Percentiles rank a stretch among this genome's conserved stretches.
Evolutionary conservation across 306 rosid genomes (phyloP).

Genomic region (Leucaena leucocephala): DNA sequence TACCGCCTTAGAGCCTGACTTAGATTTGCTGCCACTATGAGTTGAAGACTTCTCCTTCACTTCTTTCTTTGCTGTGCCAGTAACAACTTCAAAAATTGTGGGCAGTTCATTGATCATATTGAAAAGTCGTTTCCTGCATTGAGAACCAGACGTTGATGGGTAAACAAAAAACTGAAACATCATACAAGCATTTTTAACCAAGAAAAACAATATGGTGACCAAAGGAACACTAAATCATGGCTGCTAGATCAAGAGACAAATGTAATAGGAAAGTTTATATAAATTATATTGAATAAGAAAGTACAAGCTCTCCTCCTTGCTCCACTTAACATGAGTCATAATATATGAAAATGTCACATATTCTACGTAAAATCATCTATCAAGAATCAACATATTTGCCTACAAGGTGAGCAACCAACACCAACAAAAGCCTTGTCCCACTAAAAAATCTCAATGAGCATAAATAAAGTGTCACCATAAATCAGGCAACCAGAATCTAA

Average conservation of each 20-base stretch:
- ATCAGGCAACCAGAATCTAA: constrained; percentile 17
- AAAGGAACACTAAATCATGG: constrained; percentile 8
- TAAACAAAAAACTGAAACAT: background rate
- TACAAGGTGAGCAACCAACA: background rate
- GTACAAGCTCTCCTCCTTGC: constrained; percentile 25
- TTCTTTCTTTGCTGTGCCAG: constrained; percentile 68
- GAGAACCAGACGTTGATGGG: constrained; percentile 16
- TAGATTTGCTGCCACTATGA: constrained; percentile 73
- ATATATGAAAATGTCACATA: constrained; percentile 18
- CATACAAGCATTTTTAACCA: constrained; percentile 26
- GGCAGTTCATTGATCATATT: constrained; percentile 82
- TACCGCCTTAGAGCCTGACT: constrained; percentile 71
- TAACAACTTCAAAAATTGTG: constrained; percentile 77
- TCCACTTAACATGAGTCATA: constrained; percentile 8
- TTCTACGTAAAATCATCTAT: background rate
- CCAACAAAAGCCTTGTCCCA: background rate
- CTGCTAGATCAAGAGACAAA: constrained; percentile 5
- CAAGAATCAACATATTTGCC: constrained; percentile 16
- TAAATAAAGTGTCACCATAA: constrained; percentile 20
- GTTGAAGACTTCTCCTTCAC: constrained; percentile 79
- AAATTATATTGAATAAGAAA: constrained; percentile 6
- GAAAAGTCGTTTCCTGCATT: constrained; percentile 77
- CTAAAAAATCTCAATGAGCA: background rate
- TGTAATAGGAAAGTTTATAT: background rate
- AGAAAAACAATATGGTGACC: constrained; percentile 23